A percentile compares a stretch with the other conserved stretches of the same genome.
Conservation (phyloP, 2,329 filamentous ascomycete species). For the Colletotrichum navitas region DNA sequence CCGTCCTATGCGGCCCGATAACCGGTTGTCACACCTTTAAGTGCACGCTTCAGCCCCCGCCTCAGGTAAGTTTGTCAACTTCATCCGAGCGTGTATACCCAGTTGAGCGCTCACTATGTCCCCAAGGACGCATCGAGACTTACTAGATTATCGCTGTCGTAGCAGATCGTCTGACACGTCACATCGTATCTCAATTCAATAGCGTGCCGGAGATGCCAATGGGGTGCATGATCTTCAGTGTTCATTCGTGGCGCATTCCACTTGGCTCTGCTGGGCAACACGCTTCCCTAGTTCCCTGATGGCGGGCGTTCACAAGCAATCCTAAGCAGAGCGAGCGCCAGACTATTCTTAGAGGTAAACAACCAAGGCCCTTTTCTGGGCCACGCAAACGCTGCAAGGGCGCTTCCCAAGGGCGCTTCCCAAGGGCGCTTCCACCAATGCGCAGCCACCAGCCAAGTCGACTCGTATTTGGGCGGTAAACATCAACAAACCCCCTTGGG, state of each 20-base stretch:
- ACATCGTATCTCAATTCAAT: neutral
- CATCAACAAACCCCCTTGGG: neutral
- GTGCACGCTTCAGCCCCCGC: neutral
- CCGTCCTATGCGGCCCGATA: neutral
- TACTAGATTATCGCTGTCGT: neutral
- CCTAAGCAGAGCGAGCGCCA: neutral
- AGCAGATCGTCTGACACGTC: neutral
- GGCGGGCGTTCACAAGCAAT: neutral
- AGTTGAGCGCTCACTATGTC: no score
- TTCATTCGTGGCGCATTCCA: neutral
- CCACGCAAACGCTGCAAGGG: constrained; percentile 7
- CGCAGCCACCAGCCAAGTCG: constrained; percentile 10
- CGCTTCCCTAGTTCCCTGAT: neutral
- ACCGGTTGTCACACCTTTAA: neutral
- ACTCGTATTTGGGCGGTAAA: neutral
- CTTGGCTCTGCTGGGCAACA: constrained; percentile 14
- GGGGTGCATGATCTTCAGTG: constrained; percentile 20
- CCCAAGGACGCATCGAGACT: neutral
- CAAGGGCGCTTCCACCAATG: constrained; percentile 1
- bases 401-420: constrained; percentile 9
- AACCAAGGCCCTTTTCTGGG: neutral
- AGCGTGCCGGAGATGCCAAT: neutral
- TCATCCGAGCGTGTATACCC: neutral
- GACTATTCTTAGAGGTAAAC: constrained; percentile 7
- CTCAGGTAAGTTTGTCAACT: neutral